These are phyloP conservation scores for Phymatotrichopsis omnivora DNA, from an alignment of 2,329 filamentous ascomycete genomes.

Conservation along the genomic window DNA sequence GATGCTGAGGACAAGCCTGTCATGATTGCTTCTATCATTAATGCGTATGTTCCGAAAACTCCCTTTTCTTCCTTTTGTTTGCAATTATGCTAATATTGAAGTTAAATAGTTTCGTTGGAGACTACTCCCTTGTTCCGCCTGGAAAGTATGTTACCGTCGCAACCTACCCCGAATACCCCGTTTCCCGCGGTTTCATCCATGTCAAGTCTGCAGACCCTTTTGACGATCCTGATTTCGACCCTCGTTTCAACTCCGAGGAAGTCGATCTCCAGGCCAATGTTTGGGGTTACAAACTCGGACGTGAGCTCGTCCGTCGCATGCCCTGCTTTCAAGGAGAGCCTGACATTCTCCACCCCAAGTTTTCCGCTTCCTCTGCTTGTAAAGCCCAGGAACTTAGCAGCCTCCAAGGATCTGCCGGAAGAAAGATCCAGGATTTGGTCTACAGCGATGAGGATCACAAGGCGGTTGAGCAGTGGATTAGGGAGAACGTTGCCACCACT, in stretches of 20 bases:
- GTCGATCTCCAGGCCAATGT: conserved; percentile 50
- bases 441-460: conserved; percentile 43
- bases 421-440: conserved; percentile 52
- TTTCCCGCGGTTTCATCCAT: conserved; percentile 52
- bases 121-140: conserved; percentile 37
- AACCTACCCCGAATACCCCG: conserved; percentile 50
- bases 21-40: conserved; percentile 39
- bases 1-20: conserved; percentile 51
- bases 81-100: conserved; percentile 13
- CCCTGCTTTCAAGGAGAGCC: conserved; percentile 59
- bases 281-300: conserved; percentile 56
- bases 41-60: conserved; percentile 34
- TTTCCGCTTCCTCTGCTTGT: conserved; percentile 38
- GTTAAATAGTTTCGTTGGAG: conserved; percentile 45
- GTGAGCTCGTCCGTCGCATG: conserved; percentile 51
- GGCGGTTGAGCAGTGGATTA: conserved; percentile 39
- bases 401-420: conserved; percentile 45
- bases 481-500: conserved; percentile 36
- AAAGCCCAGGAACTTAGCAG: conserved; percentile 31
- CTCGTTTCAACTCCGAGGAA: conserved; percentile 47
- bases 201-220: conserved; percentile 42
- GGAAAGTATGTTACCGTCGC: conserved; percentile 46
- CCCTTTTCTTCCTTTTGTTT: background rate
- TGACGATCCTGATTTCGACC: conserved; percentile 46
- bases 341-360: conserved; percentile 44